Conservation (phyloP, 768 basidiomycete genomes). For the Leccinum olivaceopallidum region DNA sequence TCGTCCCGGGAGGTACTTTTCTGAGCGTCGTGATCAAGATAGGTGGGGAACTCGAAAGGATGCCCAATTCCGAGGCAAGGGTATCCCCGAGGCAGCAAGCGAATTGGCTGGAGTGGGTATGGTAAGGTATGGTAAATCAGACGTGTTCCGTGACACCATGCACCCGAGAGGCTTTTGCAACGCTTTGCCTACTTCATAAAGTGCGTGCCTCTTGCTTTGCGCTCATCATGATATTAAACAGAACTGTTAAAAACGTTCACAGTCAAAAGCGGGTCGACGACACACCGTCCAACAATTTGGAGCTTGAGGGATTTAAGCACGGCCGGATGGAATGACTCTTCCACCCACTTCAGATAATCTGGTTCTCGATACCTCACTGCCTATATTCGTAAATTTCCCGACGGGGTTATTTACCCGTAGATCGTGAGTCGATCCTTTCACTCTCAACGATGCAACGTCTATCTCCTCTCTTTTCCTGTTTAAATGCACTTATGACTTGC, state of each 20-base stretch:
- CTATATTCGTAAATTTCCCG: no score
- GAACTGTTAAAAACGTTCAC: not conserved
- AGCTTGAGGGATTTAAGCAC: conserved; percentile 16
- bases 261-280: not conserved
- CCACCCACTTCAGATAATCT: not conserved
- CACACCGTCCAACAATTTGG: conserved; percentile 6
- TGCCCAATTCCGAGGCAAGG: conserved; percentile 90
- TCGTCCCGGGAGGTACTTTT: conserved; percentile 84
- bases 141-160: not conserved
- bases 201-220: conserved; percentile 8
- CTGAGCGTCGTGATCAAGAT: conserved; percentile 77
- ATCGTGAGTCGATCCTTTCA: not conserved
- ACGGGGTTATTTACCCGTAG: no score
- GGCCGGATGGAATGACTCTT: not conserved
- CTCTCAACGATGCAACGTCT: not conserved
- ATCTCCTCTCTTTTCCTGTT: not conserved
- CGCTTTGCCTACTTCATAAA: not conserved
- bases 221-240: not conserved
- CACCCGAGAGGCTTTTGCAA: not conserved
- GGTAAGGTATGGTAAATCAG: not conserved
- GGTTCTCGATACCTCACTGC: no score
- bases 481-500: no score
- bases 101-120: conserved; percentile 59
- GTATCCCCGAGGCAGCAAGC: conserved; percentile 91
- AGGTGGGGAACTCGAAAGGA: conserved; percentile 69